phyloP scores from a whole-genome alignment of 371 early-diverging fungal genomes.

The Syncephalastrum contaminatum region DNA sequence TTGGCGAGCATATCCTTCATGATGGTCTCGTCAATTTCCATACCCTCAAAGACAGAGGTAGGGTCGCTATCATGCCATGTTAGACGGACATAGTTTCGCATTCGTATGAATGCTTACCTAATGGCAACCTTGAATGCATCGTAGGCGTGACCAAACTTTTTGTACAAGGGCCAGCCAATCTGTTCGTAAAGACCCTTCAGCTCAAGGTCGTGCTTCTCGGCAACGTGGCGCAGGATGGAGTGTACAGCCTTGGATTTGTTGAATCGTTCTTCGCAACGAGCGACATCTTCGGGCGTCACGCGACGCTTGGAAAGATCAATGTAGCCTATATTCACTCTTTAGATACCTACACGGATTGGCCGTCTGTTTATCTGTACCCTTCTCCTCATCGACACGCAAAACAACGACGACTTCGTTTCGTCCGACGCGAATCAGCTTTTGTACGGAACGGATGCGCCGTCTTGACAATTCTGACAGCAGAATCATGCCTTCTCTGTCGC shows the following conservation, averaged over 20 bases:
- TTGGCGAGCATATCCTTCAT: slow-evolving; percentile 78
- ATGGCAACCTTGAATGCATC: slow-evolving; percentile 96
- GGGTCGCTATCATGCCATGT: slow-evolving; percentile 68
- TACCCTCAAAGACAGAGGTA: slow-evolving; percentile 83
- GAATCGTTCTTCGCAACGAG: slow-evolving; percentile 94
- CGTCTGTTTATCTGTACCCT: slow-evolving; percentile 60
- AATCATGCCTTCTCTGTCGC: slow-evolving; percentile 97
- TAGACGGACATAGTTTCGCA: background rate
- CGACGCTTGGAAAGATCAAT: slow-evolving; percentile 99
- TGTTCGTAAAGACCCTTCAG: slow-evolving; percentile 88
- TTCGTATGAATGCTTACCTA: slow-evolving; percentile 54
- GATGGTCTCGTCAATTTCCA: slow-evolving; percentile 66
- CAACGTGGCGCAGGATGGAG: slow-evolving; percentile 87
- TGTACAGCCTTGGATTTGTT: slow-evolving; percentile 95
- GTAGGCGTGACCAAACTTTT: slow-evolving; percentile 97
- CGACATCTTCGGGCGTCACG: slow-evolving; percentile 96
- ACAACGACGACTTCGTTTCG: slow-evolving; percentile 97
- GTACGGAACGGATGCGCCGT: slow-evolving; percentile 97
- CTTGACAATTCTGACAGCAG: slow-evolving; percentile 94
- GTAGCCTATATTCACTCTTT: slow-evolving; percentile 67
- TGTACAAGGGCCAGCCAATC: slow-evolving; percentile 98
- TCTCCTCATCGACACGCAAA: slow-evolving; percentile 98
- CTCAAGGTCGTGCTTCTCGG: slow-evolving; percentile 82
- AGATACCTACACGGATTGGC: too few species aligned
- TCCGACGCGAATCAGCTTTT: slow-evolving; percentile 97